Conservation (phyloP, 306 rosid species). For the Dryas alaskensis region DNA sequence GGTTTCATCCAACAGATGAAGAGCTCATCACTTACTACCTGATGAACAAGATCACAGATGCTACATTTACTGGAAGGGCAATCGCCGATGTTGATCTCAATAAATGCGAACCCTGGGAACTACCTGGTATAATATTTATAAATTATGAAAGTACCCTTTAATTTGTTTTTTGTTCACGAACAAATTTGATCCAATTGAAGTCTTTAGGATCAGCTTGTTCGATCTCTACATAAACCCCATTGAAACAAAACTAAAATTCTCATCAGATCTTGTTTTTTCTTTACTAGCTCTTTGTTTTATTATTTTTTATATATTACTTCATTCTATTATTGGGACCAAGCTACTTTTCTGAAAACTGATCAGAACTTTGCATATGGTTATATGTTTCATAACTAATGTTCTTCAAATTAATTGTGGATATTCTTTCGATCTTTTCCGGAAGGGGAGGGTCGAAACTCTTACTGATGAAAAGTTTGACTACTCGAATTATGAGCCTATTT, state of each 20-base stretch:
- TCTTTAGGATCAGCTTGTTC: background rate
- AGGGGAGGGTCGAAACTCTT: too few species aligned
- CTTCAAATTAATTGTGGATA: too few species aligned
- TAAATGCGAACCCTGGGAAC: constrained; percentile 98
- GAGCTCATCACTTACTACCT: constrained; percentile 81
- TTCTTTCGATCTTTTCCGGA: too few species aligned
- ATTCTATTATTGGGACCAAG: background rate
- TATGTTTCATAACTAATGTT: too few species aligned
- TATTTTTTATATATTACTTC: background rate
- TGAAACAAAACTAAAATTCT: background rate
- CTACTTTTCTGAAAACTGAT: background rate
- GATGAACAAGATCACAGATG: constrained; percentile 69
- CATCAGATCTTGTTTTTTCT: background rate
- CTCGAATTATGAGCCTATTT: too few species aligned
- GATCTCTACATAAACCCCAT: background rate
- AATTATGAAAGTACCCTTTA: background rate
- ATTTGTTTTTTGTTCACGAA: background rate
- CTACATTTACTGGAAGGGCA: constrained; percentile 66
- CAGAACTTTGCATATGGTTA: background rate
- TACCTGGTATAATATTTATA: constrained; percentile 57
- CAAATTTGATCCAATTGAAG: background rate
- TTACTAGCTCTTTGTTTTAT: background rate
- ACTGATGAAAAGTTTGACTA: too few species aligned
- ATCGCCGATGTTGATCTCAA: constrained; percentile 87
- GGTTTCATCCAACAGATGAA: constrained; percentile 95